Evolutionary conservation across 1,284 basidiomycete species (phyloP).

Genomic region (Vanrija humicola): DNA sequence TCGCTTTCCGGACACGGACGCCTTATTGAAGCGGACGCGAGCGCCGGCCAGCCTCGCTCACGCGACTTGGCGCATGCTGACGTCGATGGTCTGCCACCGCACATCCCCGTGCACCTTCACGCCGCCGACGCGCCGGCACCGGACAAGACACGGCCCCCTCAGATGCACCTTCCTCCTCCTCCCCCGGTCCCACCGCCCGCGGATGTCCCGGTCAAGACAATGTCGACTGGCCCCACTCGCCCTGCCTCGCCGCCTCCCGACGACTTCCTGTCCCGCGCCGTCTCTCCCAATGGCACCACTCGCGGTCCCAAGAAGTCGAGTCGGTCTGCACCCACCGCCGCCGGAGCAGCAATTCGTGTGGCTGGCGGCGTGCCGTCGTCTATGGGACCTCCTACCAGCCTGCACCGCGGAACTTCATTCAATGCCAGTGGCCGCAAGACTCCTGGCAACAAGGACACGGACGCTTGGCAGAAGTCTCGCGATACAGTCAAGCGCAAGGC

Average conservation of each 20-base stretch:
- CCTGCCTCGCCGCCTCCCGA: conserved; percentile 84
- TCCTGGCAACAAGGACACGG: conserved; percentile 42
- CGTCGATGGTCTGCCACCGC: conserved; percentile 15
- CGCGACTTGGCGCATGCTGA: conserved; percentile 14
- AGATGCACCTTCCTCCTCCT: conserved; percentile 78
- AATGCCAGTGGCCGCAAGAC: conserved; percentile 66
- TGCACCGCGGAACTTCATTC: conserved; percentile 65
- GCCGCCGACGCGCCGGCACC: conserved; percentile 36
- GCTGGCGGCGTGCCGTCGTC: conserved; percentile 52
- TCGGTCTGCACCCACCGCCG: conserved; percentile 53
- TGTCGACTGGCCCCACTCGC: conserved; percentile 55
- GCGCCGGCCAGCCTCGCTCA: conserved; percentile 23
- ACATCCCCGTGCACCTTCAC: too few species aligned
- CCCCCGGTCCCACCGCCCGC: conserved; percentile 73
- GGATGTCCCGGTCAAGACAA: conserved; percentile 42
- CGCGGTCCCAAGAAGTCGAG: neutral
- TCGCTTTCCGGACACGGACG: conserved; percentile 4
- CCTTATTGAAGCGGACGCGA: conserved; percentile 12
- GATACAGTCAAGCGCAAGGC: conserved; percentile 41
- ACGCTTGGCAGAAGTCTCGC: conserved; percentile 43
- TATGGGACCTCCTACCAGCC: conserved; percentile 62
- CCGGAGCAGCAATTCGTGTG: conserved; percentile 52
- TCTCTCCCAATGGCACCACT: conserved; percentile 59
- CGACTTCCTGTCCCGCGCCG: conserved; percentile 79
- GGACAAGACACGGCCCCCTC: conserved; percentile 77